Evolutionary conservation across 441 rosid genomes (phyloP), one percentile per base, ranked within the genome.

Genomic region (Populus trichocarpa): DNA sequence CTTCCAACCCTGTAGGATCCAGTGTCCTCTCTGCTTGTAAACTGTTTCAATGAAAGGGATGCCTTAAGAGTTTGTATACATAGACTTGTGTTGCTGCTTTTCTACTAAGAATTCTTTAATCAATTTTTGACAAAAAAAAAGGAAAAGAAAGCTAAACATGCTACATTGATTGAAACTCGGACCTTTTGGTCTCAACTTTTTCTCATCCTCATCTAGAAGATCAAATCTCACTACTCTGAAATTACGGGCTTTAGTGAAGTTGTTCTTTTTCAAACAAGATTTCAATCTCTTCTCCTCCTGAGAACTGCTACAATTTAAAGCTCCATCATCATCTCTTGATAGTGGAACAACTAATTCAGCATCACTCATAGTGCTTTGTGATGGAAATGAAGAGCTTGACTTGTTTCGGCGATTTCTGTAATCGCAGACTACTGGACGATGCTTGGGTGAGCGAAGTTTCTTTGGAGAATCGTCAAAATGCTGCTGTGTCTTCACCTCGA

Each of bases 231-330:
- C 85, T 73, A 85, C 85, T 73, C 74, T 85, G 30, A 65, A 38
- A 66, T 74, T 70, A 0, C 30, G 74, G 9, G 71, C 35, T 78
- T 63, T 78, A 59, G 50, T 33, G 7, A 5, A 20, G 16, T 61
- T 73, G 28, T 78, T 68, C 78, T 80, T 82, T 78, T 80, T 85
- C 61, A 85, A 69, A 67, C 87, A 85, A 78, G 87, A 80, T 76
- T 78, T 80, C 30, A 81, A 53, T n/a, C 72, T 18, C 20, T 32
- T 53, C 6, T 30, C 40, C 72, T 73, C 73, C 23, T 74, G 8
- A 7, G 30, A 57, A 70, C 12, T 26, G 50, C 69, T 63, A 2
- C 40, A 40, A 32, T 40, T 77, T 25, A 22, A 30, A 46, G 18
- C 57, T 8, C 10, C 50, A 40, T 59, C 23, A n/a, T 70, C 76